Percentiles rank a stretch among this genome's conserved stretches.
Evolutionary conservation across 345 rosid species (phyloP).

Genomic region (Erysimum cheiranthoides): DNA sequence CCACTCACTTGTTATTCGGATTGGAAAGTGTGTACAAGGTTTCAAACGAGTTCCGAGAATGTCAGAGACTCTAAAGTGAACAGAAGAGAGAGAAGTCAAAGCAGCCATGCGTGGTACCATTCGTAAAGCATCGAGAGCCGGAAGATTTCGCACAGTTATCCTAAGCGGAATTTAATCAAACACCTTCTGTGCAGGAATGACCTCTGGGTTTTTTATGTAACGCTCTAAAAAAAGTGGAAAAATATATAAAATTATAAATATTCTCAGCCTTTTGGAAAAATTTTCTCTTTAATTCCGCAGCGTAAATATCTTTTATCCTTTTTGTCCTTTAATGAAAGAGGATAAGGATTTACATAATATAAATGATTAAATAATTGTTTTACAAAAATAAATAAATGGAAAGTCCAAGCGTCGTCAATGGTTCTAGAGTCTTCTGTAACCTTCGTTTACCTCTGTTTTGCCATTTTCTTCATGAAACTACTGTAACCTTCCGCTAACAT

Average conservation of each 20-base stretch:
- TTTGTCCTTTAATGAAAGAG: slow-evolving; percentile 22
- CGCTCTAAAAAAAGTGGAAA: not conserved
- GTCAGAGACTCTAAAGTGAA: slow-evolving; percentile 32
- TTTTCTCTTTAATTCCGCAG: not conserved
- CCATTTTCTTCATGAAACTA: not conserved
- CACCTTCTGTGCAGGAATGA: slow-evolving; percentile 40
- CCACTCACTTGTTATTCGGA: slow-evolving; percentile 35
- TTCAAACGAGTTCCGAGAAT: slow-evolving; percentile 37
- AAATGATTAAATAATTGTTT: not conserved
- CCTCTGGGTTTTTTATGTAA: not conserved
- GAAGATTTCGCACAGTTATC: not conserved
- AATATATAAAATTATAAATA: not conserved
- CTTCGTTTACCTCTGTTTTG: slow-evolving; percentile 1
- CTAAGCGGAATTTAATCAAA: slow-evolving; percentile 39
- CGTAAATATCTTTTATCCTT: slow-evolving; percentile 3
- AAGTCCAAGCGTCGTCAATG: not conserved
- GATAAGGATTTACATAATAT: slow-evolving; percentile 27
- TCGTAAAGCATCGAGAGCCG: slow-evolving; percentile 28
- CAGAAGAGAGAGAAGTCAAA: slow-evolving; percentile 18
- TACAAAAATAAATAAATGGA: not conserved
- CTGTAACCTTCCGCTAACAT: slow-evolving; percentile 15
- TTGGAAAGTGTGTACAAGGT: slow-evolving; percentile 21
- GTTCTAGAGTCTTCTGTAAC: slow-evolving; percentile 41
- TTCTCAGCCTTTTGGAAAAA: not conserved
- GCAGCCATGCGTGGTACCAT: slow-evolving; percentile 38